These are phyloP conservation scores for Vanrija pseudolonga DNA, from an alignment of 1,284 basidiomycete genomes.

Conservation along the genomic window DNA sequence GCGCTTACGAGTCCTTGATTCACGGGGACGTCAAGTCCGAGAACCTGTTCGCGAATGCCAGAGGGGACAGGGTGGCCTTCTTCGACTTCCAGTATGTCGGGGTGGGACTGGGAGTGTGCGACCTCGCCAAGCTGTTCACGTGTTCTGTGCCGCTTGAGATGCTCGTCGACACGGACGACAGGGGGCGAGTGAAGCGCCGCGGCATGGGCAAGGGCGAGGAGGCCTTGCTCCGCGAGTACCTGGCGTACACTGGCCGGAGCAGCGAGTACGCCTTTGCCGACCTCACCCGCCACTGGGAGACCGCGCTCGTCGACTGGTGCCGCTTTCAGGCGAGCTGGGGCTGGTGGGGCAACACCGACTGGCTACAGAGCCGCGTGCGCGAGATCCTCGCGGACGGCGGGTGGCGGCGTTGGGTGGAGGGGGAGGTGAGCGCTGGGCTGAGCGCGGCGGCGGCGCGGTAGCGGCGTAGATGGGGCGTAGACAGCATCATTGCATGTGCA, in stretches of 20 bases:
- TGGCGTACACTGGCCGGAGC: background rate
- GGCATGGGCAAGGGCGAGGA: background rate
- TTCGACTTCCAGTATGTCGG: constrained; percentile 22
- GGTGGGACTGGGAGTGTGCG: constrained; percentile 16
- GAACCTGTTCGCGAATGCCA: constrained; percentile 10
- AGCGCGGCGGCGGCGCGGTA: no score
- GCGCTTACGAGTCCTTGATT: constrained; percentile 5
- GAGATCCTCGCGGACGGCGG: constrained; percentile 7
- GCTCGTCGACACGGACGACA: constrained; percentile 1
- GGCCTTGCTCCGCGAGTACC: background rate
- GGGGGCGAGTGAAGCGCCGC: background rate
- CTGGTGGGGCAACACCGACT: constrained; percentile 17
- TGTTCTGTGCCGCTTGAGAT: constrained; percentile 9
- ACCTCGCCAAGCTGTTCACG: constrained; percentile 21
- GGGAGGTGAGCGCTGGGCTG: background rate
- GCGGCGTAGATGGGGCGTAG: no score
- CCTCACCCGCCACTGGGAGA: constrained; percentile 18
- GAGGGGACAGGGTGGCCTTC: constrained; percentile 7
- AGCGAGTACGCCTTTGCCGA: constrained; percentile 7
- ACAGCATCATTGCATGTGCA: no score
- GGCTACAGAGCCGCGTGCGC: constrained; percentile 16
- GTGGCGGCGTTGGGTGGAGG: constrained; percentile 11
- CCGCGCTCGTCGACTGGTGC: constrained; percentile 21
- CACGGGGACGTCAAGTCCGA: constrained; percentile 22
- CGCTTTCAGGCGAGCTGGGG: constrained; percentile 20